phyloP scores from a whole-genome alignment of 2,329 filamentous ascomycete genomes.

The Colletotrichum costaricense region DNA sequence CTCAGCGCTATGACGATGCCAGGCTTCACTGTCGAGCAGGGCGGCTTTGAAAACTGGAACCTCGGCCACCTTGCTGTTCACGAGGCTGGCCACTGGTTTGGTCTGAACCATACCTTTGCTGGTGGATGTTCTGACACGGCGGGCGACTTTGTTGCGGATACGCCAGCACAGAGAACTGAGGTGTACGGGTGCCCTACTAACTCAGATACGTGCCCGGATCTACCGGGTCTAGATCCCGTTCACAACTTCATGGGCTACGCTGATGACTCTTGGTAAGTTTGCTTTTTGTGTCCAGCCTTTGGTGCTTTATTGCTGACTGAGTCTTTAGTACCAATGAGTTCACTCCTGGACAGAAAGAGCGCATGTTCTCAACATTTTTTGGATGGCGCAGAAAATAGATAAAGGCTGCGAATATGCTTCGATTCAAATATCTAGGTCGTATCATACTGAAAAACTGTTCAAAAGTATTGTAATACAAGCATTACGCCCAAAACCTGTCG shows the following conservation, averaged over 20 bases:
- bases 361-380: slow-evolving; percentile 44
- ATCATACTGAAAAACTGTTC: background rate
- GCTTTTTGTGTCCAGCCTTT: background rate
- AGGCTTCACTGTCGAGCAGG: slow-evolving; percentile 21
- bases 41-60: slow-evolving; percentile 36
- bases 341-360: slow-evolving; percentile 52
- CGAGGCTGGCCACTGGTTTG: slow-evolving; percentile 58
- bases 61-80: slow-evolving; percentile 43
- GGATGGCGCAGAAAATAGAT: slow-evolving; percentile 37
- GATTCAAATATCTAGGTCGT: no score
- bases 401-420: background rate
- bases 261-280: slow-evolving; percentile 45
- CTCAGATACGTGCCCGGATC: slow-evolving; percentile 39
- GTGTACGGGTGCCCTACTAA: slow-evolving; percentile 26
- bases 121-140: slow-evolving; percentile 43
- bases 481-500: no score
- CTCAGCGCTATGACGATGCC: slow-evolving; percentile 34
- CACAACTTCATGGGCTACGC: slow-evolving; percentile 43
- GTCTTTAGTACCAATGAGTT: slow-evolving; percentile 46
- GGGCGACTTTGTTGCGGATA: slow-evolving; percentile 52
- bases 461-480: background rate
- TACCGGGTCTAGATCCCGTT: slow-evolving; percentile 38
- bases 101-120: slow-evolving; percentile 55
- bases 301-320: background rate
- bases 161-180: slow-evolving; percentile 46